Evolutionary conservation across 257 asterid genomes (phyloP).

Genomic region (Lycium ferocissimum): DNA sequence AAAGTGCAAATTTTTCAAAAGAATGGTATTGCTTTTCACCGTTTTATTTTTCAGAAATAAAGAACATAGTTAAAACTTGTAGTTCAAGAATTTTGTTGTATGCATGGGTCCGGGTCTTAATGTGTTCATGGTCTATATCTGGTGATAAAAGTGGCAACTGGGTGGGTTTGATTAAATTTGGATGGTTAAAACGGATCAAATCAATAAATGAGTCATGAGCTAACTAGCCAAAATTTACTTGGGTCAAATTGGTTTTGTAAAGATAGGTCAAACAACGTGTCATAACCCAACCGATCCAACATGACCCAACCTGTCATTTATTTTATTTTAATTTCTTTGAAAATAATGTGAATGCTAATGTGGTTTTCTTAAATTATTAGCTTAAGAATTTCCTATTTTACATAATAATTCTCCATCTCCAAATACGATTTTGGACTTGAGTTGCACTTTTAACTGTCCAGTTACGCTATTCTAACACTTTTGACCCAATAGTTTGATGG

Average conservation of each 20-base stretch:
- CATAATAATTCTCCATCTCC: neutral
- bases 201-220: neutral
- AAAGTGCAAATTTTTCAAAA: conserved; percentile 68
- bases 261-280: neutral
- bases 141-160: neutral
- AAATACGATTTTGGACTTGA: neutral
- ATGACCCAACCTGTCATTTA: neutral
- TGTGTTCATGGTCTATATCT: neutral
- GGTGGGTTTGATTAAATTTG: neutral
- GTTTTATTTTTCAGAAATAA: neutral
- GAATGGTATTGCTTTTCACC: conserved; percentile 51
- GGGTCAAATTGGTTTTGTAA: neutral
- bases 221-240: neutral
- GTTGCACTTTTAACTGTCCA: neutral
- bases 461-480: neutral
- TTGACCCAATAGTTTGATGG: neutral
- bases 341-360: neutral
- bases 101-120: neutral
- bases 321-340: neutral
- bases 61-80: neutral
- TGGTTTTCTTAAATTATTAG: no score
- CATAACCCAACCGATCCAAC: neutral
- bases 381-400: neutral
- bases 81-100: neutral
- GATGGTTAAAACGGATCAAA: neutral